Base-by-base conservation (phyloP, 2,329 filamentous ascomycete species). In the Cladosporium halotolerans region DNA sequence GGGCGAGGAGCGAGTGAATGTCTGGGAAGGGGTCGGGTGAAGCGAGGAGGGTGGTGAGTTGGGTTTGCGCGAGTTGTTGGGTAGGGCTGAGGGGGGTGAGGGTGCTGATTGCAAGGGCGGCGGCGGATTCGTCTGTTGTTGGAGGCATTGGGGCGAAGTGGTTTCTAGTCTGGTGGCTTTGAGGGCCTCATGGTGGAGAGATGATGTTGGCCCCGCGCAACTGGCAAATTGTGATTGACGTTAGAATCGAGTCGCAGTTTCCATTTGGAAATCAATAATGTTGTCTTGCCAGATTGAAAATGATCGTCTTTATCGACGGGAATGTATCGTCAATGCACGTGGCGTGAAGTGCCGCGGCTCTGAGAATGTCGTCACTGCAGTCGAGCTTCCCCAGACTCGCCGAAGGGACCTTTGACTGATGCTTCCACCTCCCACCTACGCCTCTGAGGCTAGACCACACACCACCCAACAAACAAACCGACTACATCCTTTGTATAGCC, bases 311-410 rank as follows among this genome's bases (percentile, higher is more conserved):
- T 7, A 5, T 28, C 23, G 23, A 72, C 69, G 16, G 71, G 62
- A 28, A 28, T 28, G 23, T 28, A 7, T 28, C 23, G 23, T 28
- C 23, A 28, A 28, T 28, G 23, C 23, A 28, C 23, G 23, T 28
- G 23, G 23, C 23, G 23, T 28, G 23, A 28, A 28, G 23, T 28
- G 23, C 23, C 23, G 23, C 23, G 7, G 23, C 23, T 28, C 23
- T 28, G 23, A 66, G 84, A 88, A 47, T 95, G 89, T 1, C 91
- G 79, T 28, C 23, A 28, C 23, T 28, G 23, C 23, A 28, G 3
- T 39, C n/a, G 36, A 39, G 36, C 36, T 39, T 39, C 36, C 36
- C 36, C 36, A 39, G 36, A 39, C 13, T 14, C n/a, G 13, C 13
- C 36, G 16, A 9, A 28, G 23, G 23, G 23, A 28, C 23, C 23